These are phyloP conservation scores for Cyberlindnera nakhonratchasimensis DNA, from an alignment of 805 yeast genomes.

Conservation along the genomic window DNA sequence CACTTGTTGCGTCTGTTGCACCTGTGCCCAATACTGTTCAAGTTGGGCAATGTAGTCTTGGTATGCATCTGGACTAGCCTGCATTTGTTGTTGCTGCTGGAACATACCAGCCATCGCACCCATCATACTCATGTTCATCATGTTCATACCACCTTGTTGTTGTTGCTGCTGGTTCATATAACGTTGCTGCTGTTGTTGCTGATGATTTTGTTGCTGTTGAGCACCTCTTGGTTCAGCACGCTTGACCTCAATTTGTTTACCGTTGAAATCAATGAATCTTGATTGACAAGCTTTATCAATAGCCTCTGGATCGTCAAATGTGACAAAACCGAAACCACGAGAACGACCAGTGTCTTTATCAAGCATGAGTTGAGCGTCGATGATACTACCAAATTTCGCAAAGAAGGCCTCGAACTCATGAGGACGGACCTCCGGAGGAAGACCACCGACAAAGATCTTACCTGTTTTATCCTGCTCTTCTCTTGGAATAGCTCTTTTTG, in stretches of 20 bases:
- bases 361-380: conserved; percentile 95
- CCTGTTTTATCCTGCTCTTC: conserved; percentile 97
- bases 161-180: conserved; percentile 19
- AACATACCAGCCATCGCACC: conserved; percentile 11
- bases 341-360: conserved; percentile 97
- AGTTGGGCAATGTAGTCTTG: conserved; percentile 61
- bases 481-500: conserved; percentile 94
- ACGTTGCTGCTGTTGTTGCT: conserved; percentile 30
- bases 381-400: conserved; percentile 82
- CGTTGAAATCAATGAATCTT: conserved; percentile 79
- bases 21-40: conserved; percentile 54
- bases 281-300: conserved; percentile 84
- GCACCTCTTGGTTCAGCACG: conserved; percentile 81
- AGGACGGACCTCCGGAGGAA: conserved; percentile 90
- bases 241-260: conserved; percentile 79
- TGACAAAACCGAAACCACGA: conserved; percentile 95
- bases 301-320: conserved; percentile 92
- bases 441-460: conserved; percentile 96
- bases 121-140: conserved; percentile 8
- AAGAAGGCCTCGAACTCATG: conserved; percentile 84
- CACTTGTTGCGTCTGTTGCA: conserved; percentile 13
- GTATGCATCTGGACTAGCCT: conserved; percentile 47
- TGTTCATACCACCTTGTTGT: conserved; percentile 15
- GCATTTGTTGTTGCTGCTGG: conserved; percentile 16
- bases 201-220: conserved; percentile 43